These are phyloP conservation scores for Collybia nuda DNA, from an alignment of 768 basidiomycete genomes.

Conservation along the genomic window DNA sequence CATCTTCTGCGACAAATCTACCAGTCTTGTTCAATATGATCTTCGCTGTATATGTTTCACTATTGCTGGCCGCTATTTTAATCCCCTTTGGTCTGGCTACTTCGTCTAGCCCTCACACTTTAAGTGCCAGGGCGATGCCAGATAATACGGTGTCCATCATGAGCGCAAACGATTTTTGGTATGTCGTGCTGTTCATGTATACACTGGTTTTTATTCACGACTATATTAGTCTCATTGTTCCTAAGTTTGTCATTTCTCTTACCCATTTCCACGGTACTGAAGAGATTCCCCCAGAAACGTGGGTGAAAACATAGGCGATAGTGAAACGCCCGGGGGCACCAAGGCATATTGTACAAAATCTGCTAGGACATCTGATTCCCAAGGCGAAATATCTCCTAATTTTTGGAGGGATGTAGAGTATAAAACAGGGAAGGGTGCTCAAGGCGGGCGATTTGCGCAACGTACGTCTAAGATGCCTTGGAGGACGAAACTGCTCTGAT, in stretches of 20 bases:
- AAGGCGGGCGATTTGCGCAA: slow-evolving; percentile 42
- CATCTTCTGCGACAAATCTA: too few species aligned
- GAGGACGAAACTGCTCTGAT: neutral
- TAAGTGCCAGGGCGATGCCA: slow-evolving; percentile 17
- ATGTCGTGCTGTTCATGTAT: slow-evolving; percentile 7
- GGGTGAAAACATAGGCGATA: slow-evolving; percentile 51
- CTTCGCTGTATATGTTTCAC: too few species aligned
- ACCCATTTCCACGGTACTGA: neutral
- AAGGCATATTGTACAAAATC: slow-evolving; percentile 48
- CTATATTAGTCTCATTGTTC: neutral
- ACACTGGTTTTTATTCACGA: neutral
- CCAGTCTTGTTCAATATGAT: too few species aligned
- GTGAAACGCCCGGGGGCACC: slow-evolving; percentile 52
- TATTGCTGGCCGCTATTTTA: too few species aligned
- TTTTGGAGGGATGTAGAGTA: slow-evolving; percentile 52
- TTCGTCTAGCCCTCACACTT: too few species aligned
- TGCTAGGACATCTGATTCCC: slow-evolving; percentile 33
- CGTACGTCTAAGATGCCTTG: slow-evolving; percentile 25
- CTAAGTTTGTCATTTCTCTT: neutral
- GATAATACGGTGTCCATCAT: slow-evolving; percentile 52
- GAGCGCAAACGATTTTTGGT: slow-evolving; percentile 42
- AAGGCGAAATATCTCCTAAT: slow-evolving; percentile 41
- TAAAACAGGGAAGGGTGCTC: slow-evolving; percentile 34
- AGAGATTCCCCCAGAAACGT: slow-evolving; percentile 19
- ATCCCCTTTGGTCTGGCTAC: too few species aligned